Base-by-base conservation (phyloP, 352 stramenopile genomes). In the Achlya hypogyna region DNA sequence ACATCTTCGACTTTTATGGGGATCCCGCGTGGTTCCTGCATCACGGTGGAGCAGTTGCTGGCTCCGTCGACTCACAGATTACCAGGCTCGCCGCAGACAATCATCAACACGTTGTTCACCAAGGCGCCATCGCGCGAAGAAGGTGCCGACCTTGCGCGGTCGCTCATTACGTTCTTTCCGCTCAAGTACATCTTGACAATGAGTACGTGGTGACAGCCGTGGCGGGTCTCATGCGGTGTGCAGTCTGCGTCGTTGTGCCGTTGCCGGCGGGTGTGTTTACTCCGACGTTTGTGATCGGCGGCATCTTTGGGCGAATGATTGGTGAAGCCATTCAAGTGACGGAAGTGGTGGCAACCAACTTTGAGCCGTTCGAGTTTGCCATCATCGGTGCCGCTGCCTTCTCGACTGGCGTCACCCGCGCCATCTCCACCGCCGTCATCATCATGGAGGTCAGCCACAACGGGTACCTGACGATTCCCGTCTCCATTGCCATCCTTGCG, bases 381-480 rank as follows among this genome's bases (percentile, higher is more conserved):
- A 87, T 98, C 62, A 91, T 98, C 35, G 93, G 91, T 23, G 92
- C 92, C 38, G 90, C 87, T 2, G 88, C 89, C 10, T 96, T 97
- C 56, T 91, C 87, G 0, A 92, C 88, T 1, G 90, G 89, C 49
- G 91, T 97, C n/a, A 98, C 93, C 22, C 78, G 95, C 53, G 88
- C 91, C 9, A 87, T 98, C 45, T 96, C 85, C 12, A 97, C 88
- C 0, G 93, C 92, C 25, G 89, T 96, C 25, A 98, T 98, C 65
- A 92, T 93, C 54, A 97, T 98, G 81, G 93, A 98, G 72, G 81
- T 97, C 58, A 95, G 84, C 12, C 87, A 93, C 65, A 86, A 90
- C 6, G 81, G 60, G 60, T 67, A 67, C 14, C 74, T 97, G 20
- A 89, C 91, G 27, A 69, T 96, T n/a, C 88, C 88, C 27, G 81